These are phyloP conservation scores for Ceratobasidium sp. DNA, from an alignment of 1,284 basidiomycete species.

Conservation along the genomic window DNA sequence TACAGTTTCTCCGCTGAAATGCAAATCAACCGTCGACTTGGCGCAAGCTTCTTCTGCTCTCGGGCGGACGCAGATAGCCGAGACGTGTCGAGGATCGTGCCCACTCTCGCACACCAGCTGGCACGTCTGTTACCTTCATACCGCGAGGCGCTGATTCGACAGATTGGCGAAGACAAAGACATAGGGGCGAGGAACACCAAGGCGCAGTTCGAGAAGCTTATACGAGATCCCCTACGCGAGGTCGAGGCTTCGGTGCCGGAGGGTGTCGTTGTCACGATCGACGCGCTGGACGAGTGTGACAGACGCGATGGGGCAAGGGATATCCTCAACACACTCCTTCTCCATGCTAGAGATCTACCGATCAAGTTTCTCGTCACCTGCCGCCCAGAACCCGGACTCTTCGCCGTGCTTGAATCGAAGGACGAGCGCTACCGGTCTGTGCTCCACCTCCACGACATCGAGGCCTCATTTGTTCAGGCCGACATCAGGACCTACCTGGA, in stretches of 20 bases:
- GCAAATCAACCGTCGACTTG: not conserved
- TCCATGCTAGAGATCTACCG: too few species aligned
- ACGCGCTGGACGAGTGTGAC: conserved; percentile 1
- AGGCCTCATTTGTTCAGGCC: conserved; percentile 24
- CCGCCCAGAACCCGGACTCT: conserved; percentile 37
- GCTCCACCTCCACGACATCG: conserved; percentile 40
- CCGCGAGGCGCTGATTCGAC: not conserved
- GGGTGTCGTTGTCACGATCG: not conserved
- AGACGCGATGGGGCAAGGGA: too few species aligned
- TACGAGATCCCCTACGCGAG: not conserved
- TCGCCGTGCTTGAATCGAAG: not conserved
- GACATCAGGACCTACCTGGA: conserved; percentile 41
- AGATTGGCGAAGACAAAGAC: too few species aligned
- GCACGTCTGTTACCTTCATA: not conserved
- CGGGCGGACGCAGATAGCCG: not conserved
- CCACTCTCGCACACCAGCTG: conserved; percentile 29
- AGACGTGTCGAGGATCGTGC: conserved; percentile 10
- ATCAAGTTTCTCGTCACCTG: conserved; percentile 39
- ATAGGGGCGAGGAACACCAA: too few species aligned
- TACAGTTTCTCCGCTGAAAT: not conserved
- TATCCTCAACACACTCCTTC: too few species aligned
- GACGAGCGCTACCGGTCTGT: not conserved
- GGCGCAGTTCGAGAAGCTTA: not conserved
- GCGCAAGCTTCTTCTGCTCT: conserved; percentile 1
- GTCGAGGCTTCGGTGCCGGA: not conserved